phyloP scores from a whole-genome alignment of 2,329 filamentous ascomycete genomes.

The Hypoxylon sp. region DNA sequence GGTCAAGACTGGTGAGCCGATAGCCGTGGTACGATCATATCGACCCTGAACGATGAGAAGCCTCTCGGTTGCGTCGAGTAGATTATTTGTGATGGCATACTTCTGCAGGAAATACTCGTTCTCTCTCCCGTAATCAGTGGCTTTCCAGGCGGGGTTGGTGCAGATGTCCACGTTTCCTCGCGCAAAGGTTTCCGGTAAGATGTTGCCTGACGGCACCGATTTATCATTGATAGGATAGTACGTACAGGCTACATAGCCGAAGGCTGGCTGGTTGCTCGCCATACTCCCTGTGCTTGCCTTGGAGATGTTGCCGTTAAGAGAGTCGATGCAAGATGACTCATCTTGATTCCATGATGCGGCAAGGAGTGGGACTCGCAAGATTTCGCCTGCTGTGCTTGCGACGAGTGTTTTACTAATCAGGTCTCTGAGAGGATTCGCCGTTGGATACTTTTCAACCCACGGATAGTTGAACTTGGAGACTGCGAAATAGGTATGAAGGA shows the following conservation, averaged over 20 bases:
- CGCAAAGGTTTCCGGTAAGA: constrained; percentile 37
- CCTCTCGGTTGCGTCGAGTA: constrained; percentile 30
- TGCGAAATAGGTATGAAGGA: constrained; percentile 29
- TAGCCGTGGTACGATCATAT: constrained; percentile 38
- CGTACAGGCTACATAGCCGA: constrained; percentile 31
- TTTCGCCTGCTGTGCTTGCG: constrained; percentile 28
- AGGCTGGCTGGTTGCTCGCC: constrained; percentile 31
- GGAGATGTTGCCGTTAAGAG: constrained; percentile 38
- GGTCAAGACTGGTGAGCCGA: constrained; percentile 39
- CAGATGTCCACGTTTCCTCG: constrained; percentile 38
- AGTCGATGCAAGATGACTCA: constrained; percentile 34
- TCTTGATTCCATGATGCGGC: constrained; percentile 38
- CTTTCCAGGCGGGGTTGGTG: constrained; percentile 24
- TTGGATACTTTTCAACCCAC: constrained; percentile 37
- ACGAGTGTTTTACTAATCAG: constrained; percentile 34
- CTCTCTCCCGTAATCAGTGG: constrained; percentile 32
- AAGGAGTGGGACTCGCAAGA: constrained; percentile 42
- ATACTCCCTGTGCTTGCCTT: constrained; percentile 22
- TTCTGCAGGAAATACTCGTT: constrained; percentile 46
- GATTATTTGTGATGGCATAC: constrained; percentile 32
- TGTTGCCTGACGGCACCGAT: constrained; percentile 37
- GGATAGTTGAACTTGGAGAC: constrained; percentile 45
- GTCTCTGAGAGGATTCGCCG: constrained; percentile 33
- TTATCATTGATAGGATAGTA: constrained; percentile 41
- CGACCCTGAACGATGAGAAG: constrained; percentile 40